Conservation (phyloP, 768 basidiomycete genomes). For the Tylopilus vinaceipallidus region DNA sequence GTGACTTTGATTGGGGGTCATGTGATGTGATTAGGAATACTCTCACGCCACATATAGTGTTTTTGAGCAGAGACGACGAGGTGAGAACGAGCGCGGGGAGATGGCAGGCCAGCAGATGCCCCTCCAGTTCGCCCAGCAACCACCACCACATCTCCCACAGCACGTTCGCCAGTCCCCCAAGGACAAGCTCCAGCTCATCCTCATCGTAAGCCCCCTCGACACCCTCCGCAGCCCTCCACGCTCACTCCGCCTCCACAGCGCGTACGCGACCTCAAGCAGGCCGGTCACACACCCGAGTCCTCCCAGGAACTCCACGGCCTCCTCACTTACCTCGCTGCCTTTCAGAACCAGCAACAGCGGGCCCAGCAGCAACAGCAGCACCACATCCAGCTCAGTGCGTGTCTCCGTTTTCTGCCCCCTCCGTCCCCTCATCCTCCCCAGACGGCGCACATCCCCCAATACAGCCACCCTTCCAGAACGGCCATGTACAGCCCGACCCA, state of each 20-base stretch:
- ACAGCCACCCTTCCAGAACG: constrained; percentile 43
- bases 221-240: rapidly evolving
- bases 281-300: constrained; percentile 46
- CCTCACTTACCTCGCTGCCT: constrained; percentile 35
- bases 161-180: constrained; percentile 15
- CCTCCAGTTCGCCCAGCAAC: constrained; percentile 25
- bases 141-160: constrained; percentile 10
- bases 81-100: constrained; percentile 5
- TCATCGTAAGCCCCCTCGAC: constrained; percentile 10
- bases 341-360: constrained; percentile 29
- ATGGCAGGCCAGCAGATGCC: constrained; percentile 27
- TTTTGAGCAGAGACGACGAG: constrained; percentile 19
- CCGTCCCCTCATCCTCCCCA: constrained; percentile 28
- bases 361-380: constrained; percentile 32
- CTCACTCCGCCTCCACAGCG: constrained; percentile 33
- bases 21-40: constrained; percentile 12
- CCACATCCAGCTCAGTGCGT: constrained; percentile 34
- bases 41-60: constrained; percentile 26
- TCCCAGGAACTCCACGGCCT: constrained; percentile 43
- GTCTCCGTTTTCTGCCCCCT: background rate
- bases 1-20: constrained; percentile 3
- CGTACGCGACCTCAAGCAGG: constrained; percentile 39
- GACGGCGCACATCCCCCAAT: constrained; percentile 23
- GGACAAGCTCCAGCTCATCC: constrained; percentile 26
- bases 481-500: constrained; percentile 36